Evolutionary conservation across 176 grass and related monocot species (phyloP).

Genomic region (Aegilops bicornis): DNA sequence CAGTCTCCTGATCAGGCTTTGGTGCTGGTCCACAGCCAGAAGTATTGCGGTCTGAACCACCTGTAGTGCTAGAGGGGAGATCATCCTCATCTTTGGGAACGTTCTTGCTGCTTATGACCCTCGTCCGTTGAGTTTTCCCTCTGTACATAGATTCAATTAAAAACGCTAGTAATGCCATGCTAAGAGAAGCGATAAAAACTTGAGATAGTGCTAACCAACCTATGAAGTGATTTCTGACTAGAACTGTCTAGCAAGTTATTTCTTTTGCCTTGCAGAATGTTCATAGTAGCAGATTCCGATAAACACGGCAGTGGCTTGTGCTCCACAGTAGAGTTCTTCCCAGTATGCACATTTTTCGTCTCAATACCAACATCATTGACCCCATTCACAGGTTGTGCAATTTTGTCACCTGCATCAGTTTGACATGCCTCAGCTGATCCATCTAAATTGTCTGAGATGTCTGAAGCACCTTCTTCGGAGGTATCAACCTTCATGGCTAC

Average conservation of each 20-base stretch:
- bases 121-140: constrained; percentile 54
- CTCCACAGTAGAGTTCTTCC: constrained; percentile 46
- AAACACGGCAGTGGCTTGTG: constrained; percentile 52
- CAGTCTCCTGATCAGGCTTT: constrained; percentile 44
- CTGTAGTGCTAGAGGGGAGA: constrained; percentile 34
- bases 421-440: constrained; percentile 44
- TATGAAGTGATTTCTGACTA: constrained; percentile 54
- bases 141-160: constrained; percentile 48
- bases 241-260: constrained; percentile 54
- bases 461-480: constrained; percentile 58
- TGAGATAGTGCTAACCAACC: constrained; percentile 49
- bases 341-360: constrained; percentile 44
- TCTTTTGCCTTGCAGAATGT: constrained; percentile 56
- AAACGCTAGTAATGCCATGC: not conserved
- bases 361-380: constrained; percentile 40
- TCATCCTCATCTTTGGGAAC: constrained; percentile 27
- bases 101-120: constrained; percentile 41
- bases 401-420: constrained; percentile 38
- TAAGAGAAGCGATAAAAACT: constrained; percentile 10
- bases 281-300: constrained; percentile 61
- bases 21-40: constrained; percentile 49
- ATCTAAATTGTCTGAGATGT: constrained; percentile 54
- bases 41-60: constrained; percentile 38
- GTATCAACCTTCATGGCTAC: constrained; percentile 38
- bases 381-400: constrained; percentile 18